These are phyloP conservation scores for Haplosporangium sp. DNA, from an alignment of 371 early-diverging fungal species.

Conservation along the genomic window DNA sequence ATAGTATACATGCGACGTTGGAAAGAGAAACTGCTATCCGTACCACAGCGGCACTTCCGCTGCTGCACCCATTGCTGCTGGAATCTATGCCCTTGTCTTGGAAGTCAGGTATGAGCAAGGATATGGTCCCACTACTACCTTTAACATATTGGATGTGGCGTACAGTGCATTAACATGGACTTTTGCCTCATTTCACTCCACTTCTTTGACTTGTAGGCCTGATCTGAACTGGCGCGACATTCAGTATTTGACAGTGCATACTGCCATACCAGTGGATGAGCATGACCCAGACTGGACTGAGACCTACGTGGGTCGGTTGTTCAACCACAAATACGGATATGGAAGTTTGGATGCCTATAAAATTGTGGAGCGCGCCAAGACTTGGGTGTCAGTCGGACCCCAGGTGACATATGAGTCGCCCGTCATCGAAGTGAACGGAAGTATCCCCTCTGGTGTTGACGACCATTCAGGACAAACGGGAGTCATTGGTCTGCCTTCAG, in stretches of 20 bases:
- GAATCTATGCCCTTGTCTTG: conserved; percentile 91
- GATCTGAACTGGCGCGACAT: conserved; percentile 94
- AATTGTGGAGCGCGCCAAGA: conserved; percentile 84
- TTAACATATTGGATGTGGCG: neutral
- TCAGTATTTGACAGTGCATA: conserved; percentile 83
- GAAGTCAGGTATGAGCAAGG: conserved; percentile 57
- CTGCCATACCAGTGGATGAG: conserved; percentile 78
- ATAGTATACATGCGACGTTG: conserved; percentile 89
- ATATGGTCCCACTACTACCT: neutral
- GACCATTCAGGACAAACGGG: conserved; percentile 72
- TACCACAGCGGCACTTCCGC: conserved; percentile 97
- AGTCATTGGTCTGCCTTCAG: conserved; percentile 49
- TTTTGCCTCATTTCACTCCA: conserved; percentile 52
- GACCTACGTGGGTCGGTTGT: conserved; percentile 75
- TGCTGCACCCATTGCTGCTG: conserved; percentile 95
- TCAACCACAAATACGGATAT: conserved; percentile 91
- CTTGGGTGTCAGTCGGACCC: conserved; percentile 68
- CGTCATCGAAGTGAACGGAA: conserved; percentile 57
- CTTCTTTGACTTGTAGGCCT: conserved; percentile 76
- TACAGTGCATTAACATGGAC: neutral
- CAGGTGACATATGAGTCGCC: conserved; percentile 68
- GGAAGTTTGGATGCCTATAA: conserved; percentile 88
- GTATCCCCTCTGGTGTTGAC: conserved; percentile 74
- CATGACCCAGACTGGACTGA: conserved; percentile 72
- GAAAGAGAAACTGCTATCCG: conserved; percentile 74